Percentiles rank a stretch among this genome's conserved stretches.
phyloP scores from a whole-genome alignment of 495 filamentous ascomycete genomes.

The Lasiosphaeria hispida region DNA sequence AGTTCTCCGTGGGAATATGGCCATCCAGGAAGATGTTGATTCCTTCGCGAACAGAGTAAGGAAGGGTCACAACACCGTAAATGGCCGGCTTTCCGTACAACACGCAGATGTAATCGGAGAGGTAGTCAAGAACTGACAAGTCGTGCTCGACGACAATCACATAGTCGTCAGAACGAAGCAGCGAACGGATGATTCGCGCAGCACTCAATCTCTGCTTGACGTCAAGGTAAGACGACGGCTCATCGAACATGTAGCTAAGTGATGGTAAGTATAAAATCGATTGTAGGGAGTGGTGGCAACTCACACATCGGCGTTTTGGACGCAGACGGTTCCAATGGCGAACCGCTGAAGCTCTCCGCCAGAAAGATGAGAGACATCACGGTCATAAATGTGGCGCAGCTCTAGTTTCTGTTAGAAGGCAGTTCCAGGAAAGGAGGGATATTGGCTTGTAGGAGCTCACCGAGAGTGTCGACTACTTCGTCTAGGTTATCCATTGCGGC shows the following conservation, averaged over 20 bases:
- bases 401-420: conserved; percentile 51
- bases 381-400: conserved; percentile 78
- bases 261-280: background rate
- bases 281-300: conserved; percentile 20
- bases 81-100: conserved; percentile 93
- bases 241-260: conserved; percentile 89
- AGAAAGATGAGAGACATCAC: conserved; percentile 84
- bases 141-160: conserved; percentile 99
- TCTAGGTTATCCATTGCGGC: conserved; percentile 76
- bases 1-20: conserved; percentile 95
- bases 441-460: conserved; percentile 38
- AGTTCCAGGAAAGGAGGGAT: background rate
- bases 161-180: conserved; percentile 85
- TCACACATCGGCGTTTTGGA: conserved; percentile 94
- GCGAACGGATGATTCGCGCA: conserved; percentile 83
- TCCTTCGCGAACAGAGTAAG: conserved; percentile 93
- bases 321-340: conserved; percentile 91
- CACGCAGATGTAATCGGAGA: conserved; percentile 97
- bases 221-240: conserved; percentile 96
- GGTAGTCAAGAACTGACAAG: conserved; percentile 94
- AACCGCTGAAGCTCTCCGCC: conserved; percentile 98
- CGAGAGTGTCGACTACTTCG: conserved; percentile 79
- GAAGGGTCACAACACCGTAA: conserved; percentile 97
- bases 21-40: conserved; percentile 99
- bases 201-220: conserved; percentile 96